Evolutionary conservation across 1,139 yeast species (phyloP).

Genomic region (Trichomonascaceae sp.): DNA sequence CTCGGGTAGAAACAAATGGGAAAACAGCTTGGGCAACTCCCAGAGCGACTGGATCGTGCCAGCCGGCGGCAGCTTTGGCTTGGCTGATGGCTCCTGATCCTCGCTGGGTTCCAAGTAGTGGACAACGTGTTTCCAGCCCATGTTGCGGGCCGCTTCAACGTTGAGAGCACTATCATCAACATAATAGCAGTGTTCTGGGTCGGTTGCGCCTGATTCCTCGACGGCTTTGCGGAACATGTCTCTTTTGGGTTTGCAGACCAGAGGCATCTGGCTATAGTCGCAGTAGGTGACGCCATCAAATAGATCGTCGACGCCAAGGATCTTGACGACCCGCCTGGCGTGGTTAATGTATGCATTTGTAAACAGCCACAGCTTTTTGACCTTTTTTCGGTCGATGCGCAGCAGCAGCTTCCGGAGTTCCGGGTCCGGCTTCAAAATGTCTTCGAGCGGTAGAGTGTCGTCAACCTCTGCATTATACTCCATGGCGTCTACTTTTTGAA

Average conservation of each 20-base stretch:
- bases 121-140: constrained; percentile 38
- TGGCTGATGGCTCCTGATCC: no score
- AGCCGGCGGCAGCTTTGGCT: no score
- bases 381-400: constrained; percentile 29
- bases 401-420: constrained; percentile 24
- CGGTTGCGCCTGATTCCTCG: constrained; percentile 43
- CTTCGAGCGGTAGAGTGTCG: constrained; percentile 77
- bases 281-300: constrained; percentile 92
- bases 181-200: constrained; percentile 40
- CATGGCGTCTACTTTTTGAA: constrained; percentile 74
- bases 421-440: constrained; percentile 46
- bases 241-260: constrained; percentile 79
- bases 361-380: constrained; percentile 65
- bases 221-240: constrained; percentile 45
- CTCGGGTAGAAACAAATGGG: constrained; percentile 32
- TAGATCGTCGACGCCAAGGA: constrained; percentile 76
- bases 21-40: constrained; percentile 34
- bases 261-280: constrained; percentile 56
- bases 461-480: constrained; percentile 83
- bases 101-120: constrained; percentile 47
- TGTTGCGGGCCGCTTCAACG: constrained; percentile 30
- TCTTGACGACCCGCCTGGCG: constrained; percentile 56
- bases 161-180: constrained; percentile 39
- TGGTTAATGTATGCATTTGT: constrained; percentile 92
- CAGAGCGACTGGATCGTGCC: no score